Conservation (phyloP, 2,329 filamentous ascomycete species). For the Penicillium expansum region DNA sequence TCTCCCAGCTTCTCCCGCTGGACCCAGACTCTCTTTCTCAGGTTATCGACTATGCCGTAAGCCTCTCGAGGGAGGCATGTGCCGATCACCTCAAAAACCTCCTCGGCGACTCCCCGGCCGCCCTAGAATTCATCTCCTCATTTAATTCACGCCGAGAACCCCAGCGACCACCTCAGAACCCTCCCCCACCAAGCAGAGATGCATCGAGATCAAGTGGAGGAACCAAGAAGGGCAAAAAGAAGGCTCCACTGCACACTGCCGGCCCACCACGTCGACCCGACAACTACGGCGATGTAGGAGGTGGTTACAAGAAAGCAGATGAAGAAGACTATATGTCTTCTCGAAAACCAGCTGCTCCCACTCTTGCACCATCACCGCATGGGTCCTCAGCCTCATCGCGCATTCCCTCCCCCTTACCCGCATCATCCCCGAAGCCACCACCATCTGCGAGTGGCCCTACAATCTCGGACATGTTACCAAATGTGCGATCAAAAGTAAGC, state of each 20-base stretch:
- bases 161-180: conserved; percentile 26
- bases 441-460: conserved; percentile 73
- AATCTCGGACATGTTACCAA: conserved; percentile 70
- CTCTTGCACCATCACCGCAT: conserved; percentile 35
- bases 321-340: conserved; percentile 68
- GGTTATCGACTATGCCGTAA: conserved; percentile 75
- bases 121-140: conserved; percentile 67
- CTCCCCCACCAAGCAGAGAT: conserved; percentile 6
- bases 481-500: conserved; percentile 57
- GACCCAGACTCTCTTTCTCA: conserved; percentile 82
- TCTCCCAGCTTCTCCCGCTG: conserved; percentile 76
- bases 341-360: conserved; percentile 45
- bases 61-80: conserved; percentile 72
- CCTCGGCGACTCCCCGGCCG: conserved; percentile 77
- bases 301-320: conserved; percentile 73
- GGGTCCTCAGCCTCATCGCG: conserved; percentile 47
- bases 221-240: conserved; percentile 52
- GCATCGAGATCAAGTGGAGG: conserved; percentile 4
- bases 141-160: conserved; percentile 65
- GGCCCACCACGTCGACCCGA: conserved; percentile 63
- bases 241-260: conserved; percentile 58
- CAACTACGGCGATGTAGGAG: conserved; percentile 61
- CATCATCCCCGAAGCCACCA: conserved; percentile 47
- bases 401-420: conserved; percentile 40
- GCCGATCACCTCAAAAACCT: conserved; percentile 84